Evolutionary conservation across 768 basidiomycete genomes (phyloP).

Genomic region (Suillus hirtellus): DNA sequence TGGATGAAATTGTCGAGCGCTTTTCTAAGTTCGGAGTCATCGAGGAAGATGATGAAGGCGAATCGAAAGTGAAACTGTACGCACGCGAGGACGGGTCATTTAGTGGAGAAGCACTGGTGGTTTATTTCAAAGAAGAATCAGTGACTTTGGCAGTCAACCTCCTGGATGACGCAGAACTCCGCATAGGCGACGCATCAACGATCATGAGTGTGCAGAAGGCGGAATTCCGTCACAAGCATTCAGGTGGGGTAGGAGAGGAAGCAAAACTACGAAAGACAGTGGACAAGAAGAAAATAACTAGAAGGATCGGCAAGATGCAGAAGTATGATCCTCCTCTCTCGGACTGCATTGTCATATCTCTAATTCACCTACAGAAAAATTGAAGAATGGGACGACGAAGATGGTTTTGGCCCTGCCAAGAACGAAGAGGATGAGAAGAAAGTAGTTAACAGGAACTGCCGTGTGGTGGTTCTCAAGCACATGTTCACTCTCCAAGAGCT

Average conservation of each 20-base stretch:
- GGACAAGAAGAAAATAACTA: slow-evolving; percentile 77
- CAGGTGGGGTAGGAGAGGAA: slow-evolving; percentile 40
- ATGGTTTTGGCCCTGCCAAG: slow-evolving; percentile 79
- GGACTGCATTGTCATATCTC: background rate
- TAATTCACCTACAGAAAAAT: slow-evolving; percentile 63
- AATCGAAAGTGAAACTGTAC: slow-evolving; percentile 96
- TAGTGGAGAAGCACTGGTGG: slow-evolving; percentile 92
- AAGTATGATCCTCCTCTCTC: slow-evolving; percentile 47
- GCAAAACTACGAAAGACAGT: slow-evolving; percentile 58
- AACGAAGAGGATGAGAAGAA: slow-evolving; percentile 53
- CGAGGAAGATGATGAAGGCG: slow-evolving; percentile 88
- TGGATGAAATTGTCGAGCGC: slow-evolving; percentile 75
- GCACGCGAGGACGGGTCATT: slow-evolving; percentile 84
- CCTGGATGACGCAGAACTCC: slow-evolving; percentile 89
- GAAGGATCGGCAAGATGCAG: slow-evolving; percentile 82
- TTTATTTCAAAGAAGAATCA: slow-evolving; percentile 98
- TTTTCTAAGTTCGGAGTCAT: slow-evolving; percentile 92
- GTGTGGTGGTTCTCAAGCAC: slow-evolving; percentile 91
- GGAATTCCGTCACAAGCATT: slow-evolving; percentile 73
- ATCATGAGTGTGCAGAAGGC: slow-evolving; percentile 76
- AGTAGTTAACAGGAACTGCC: slow-evolving; percentile 53
- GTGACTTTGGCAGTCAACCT: slow-evolving; percentile 81
- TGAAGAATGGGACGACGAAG: slow-evolving; percentile 92
- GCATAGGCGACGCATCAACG: slow-evolving; percentile 74
- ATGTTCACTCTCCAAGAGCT: slow-evolving; percentile 92